Evolutionary conservation across 345 rosid genomes (phyloP), one percentile per base, ranked within the genome.

Genomic region (Eucalyptus cloeziana): DNA sequence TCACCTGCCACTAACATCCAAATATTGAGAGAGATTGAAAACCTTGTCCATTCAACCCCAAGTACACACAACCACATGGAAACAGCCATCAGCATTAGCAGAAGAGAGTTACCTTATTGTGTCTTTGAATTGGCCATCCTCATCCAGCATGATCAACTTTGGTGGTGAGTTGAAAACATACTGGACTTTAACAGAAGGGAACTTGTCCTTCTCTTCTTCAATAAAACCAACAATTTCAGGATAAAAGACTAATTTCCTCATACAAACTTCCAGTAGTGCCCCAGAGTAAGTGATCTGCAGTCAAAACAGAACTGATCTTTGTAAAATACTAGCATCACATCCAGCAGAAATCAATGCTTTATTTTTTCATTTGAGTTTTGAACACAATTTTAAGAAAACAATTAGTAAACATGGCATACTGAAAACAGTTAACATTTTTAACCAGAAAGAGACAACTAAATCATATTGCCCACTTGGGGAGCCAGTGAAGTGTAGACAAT

Each of bases 141-240:
- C 97, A 91, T 97, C 96, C 86, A 96, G 94, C 99, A 95, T 90
- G 91, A 94, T 96, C 96, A 98, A 92, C 94, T 97, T 98, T 37
- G 98, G 99, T 21, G 98, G 99, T 80, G 99, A 97, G 89, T 96
- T 98, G 96, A 95, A 98, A 90, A 92, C 90, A 92, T 95, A 96
- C 80, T 97, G 95, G 91, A 94, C 94, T 93, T 94, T 95, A 31
- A 97, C 93, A 10, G 92, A 92, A 24, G 96, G 96, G 91, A 95
- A 98, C 88, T 92, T 92, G 25, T 96, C 97, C 94, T 95, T 96
- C 93, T 97, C 99, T 91, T 97, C 99, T 92, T 98, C 99, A 88
- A 95, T 95, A 88, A 96, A 97, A 87, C 95, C 94, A 86, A 96
- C 98, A 90, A 98, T 94, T 92, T 97, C 99, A 10, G 99, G 99